Evolutionary conservation across 768 basidiomycete species (phyloP).

Genomic region (Udeniomyces megalosporus): DNA sequence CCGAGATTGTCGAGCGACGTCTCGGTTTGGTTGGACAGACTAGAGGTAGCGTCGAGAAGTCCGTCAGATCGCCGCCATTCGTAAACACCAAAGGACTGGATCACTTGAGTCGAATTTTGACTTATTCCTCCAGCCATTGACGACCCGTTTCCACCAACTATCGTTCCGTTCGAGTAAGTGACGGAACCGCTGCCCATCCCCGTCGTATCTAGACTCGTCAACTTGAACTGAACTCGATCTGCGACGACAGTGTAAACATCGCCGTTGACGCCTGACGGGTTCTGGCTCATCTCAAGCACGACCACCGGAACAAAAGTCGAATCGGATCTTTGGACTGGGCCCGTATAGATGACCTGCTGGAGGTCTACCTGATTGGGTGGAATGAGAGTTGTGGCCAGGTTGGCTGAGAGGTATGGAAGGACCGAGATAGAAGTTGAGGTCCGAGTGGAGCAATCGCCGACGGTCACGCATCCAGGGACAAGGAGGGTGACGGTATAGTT

Average conservation of each 20-base stretch:
- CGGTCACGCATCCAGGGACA: constrained; percentile 67
- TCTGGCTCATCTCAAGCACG: constrained; percentile 49
- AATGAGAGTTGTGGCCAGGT: constrained; percentile 46
- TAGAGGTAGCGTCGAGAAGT: constrained; percentile 43
- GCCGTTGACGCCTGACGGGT: constrained; percentile 47
- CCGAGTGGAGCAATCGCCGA: constrained; percentile 62
- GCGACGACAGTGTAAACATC: constrained; percentile 72
- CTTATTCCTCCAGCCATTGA: constrained; percentile 29
- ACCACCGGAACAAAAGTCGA: constrained; percentile 57
- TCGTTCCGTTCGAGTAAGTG: constrained; percentile 17
- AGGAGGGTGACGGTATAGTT: constrained; percentile 68
- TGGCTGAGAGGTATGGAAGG: constrained; percentile 47
- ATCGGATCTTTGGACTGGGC: constrained; percentile 61
- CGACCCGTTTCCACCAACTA: constrained; percentile 19
- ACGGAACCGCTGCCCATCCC: constrained; percentile 15
- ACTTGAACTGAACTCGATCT: constrained; percentile 61
- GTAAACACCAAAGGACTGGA: constrained; percentile 57
- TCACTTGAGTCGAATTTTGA: constrained; percentile 17
- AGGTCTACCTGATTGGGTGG: constrained; percentile 41
- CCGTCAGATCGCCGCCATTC: constrained; percentile 51
- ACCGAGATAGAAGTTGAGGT: constrained; percentile 49
- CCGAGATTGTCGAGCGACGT: constrained; percentile 34
- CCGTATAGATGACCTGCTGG: constrained; percentile 47
- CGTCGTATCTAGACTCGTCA: constrained; percentile 37
- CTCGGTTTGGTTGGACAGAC: constrained; percentile 50